Conservation (phyloP, 257 asterid genomes). For the Solanum bulbocastanum region DNA sequence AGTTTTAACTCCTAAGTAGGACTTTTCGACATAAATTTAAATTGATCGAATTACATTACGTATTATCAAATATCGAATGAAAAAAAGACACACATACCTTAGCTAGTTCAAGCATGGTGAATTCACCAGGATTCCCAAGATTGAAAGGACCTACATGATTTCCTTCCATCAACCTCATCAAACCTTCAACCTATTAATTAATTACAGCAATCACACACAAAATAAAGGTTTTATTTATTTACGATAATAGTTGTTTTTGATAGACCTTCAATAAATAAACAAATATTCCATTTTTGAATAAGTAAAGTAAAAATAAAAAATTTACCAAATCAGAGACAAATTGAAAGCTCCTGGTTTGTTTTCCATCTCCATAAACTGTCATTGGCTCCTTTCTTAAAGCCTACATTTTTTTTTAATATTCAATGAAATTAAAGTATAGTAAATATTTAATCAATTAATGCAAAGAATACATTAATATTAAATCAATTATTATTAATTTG, state of each 20-base stretch:
- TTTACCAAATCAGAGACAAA: constrained; percentile 83
- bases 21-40: background rate
- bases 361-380: constrained; percentile 92
- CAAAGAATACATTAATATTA: background rate
- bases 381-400: constrained; percentile 77
- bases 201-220: background rate
- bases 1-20: background rate
- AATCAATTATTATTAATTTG: background rate
- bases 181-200: constrained; percentile 57
- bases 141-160: constrained; percentile 86
- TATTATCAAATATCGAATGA: background rate
- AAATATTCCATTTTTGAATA: background rate
- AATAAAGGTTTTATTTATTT: background rate
- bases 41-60: background rate
- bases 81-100: constrained; percentile 26
- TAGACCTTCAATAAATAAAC: background rate
- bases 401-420: constrained; percentile 15
- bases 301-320: background rate
- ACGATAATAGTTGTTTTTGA: background rate
- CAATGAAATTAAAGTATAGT: background rate
- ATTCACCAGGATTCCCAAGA: constrained; percentile 87
- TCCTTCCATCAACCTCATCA: constrained; percentile 84
- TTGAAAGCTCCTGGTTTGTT: constrained; percentile 95
- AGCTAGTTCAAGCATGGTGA: constrained; percentile 90
- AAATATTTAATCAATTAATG: background rate